Conservation (phyloP, 768 basidiomycete genomes). For the Macrolepiota albuminosa region DNA sequence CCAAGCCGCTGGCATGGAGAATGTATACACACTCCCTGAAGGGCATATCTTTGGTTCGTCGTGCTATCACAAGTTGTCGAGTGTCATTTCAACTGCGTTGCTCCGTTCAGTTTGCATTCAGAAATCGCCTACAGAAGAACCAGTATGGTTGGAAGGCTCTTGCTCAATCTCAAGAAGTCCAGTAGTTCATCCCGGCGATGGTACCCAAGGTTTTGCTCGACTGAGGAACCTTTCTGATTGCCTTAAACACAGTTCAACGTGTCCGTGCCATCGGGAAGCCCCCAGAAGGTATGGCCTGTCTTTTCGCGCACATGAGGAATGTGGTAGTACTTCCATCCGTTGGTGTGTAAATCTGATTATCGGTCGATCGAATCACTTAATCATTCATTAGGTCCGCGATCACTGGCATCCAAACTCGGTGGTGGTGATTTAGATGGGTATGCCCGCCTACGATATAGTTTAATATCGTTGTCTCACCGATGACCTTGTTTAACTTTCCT, state of each 20-base stretch:
- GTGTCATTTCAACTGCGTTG: not conserved
- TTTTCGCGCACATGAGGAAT: slow-evolving; percentile 61
- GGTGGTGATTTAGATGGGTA: slow-evolving; percentile 84
- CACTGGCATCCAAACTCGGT: slow-evolving; percentile 63
- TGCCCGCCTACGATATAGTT: slow-evolving; percentile 15
- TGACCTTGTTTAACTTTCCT: slow-evolving; percentile 2
- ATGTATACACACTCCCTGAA: slow-evolving; percentile 50
- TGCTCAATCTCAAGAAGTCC: slow-evolving; percentile 69
- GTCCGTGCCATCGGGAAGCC: slow-evolving; percentile 71
- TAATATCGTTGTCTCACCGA: not conserved
- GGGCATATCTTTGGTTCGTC: slow-evolving; percentile 64
- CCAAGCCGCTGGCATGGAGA: slow-evolving; percentile 36
- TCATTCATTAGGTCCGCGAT: slow-evolving; percentile 42
- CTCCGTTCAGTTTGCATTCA: slow-evolving; percentile 51
- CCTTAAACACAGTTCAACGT: slow-evolving; percentile 47
- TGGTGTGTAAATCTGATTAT: slow-evolving; percentile 31
- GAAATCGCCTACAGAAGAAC: slow-evolving; percentile 39
- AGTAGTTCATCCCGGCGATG: slow-evolving; percentile 72
- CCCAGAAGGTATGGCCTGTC: slow-evolving; percentile 46
- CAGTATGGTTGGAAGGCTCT: slow-evolving; percentile 54
- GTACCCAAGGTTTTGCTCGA: slow-evolving; percentile 25
- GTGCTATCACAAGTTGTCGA: not conserved
- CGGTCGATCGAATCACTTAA: not conserved
- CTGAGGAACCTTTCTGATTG: slow-evolving; percentile 3
- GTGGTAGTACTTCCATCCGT: slow-evolving; percentile 66